Base-by-base conservation (phyloP, 2,329 filamentous ascomycete genomes). In the Alternaria metachromatica region DNA sequence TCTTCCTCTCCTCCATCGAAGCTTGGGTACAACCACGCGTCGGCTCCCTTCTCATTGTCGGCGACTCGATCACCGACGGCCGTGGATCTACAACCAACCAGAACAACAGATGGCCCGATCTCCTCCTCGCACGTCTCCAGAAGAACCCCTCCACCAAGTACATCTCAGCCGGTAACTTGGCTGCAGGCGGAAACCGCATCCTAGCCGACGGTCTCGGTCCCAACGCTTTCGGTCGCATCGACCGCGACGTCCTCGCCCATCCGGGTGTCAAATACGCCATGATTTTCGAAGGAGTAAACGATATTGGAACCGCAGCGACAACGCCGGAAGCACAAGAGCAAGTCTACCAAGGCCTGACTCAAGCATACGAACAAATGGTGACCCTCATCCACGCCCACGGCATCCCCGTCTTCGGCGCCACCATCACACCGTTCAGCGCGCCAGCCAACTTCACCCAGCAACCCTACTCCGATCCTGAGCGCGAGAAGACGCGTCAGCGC, bases 161-260 rank as follows among this genome's bases (percentile, higher is more conserved):
- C 64, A 83, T 91, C 55, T 84, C 84, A 12, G 78, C 91, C 12
- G 82, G 85, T 66, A 91, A 92, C 79, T 87, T 91, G 77, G 89
- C 89, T 2, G 89, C 89, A 1, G 89, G 89, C 48, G 90, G 89
- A n/a, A 92, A 92, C 76, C 81, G 88, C 0, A 84, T 92, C 3
- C 83, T 92, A 1, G 79, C 80, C 10, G 88, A 89, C 55, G 87
- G 89, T 0, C 82, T 90, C 0, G 89, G 90, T 0, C 89, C 89
- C 3, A 87, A 86, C 41, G 84, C 87, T 1, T 79, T 90, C 30
- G 81, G 84, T 44, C 86, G 89, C 5, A 84, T 91, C 65, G 85
- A 89, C 72, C 84, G 89, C n/a, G 89, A 92, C 72, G 85, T 90
- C 2, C 82, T 92, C 2, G 76, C 85, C 0, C 86, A 88, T 30